Evolutionary conservation across 1,284 basidiomycete genomes (phyloP).

Genomic region (Abortiporus biennis): DNA sequence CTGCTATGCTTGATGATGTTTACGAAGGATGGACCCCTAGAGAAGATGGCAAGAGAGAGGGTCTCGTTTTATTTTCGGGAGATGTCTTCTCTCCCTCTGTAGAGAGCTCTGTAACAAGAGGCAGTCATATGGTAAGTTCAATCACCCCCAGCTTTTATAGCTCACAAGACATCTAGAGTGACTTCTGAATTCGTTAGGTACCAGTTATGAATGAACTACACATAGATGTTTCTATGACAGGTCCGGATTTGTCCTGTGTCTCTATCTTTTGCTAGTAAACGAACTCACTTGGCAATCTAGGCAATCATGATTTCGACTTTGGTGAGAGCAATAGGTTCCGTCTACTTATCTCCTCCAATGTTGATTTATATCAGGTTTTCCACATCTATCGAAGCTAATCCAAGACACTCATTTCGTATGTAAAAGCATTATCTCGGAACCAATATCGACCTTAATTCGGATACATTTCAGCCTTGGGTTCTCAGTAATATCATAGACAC

Average conservation of each 20-base stretch:
- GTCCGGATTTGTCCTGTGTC: slow-evolving; percentile 50
- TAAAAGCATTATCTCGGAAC: background rate
- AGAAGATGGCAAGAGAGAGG: slow-evolving; percentile 53
- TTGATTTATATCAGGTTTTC: slow-evolving; percentile 50
- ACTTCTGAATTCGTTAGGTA: slow-evolving; percentile 45
- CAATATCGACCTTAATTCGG: slow-evolving; percentile 8
- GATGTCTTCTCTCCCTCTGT: slow-evolving; percentile 85
- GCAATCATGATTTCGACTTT: slow-evolving; percentile 86
- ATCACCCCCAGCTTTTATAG: background rate
- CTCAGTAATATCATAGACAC: slow-evolving; percentile 72
- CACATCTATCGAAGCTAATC: slow-evolving; percentile 73
- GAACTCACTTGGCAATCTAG: no score
- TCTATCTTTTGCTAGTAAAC: slow-evolving; percentile 33
- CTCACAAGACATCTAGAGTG: background rate
- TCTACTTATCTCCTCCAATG: background rate
- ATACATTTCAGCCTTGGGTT: slow-evolving; percentile 57
- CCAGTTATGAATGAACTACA: slow-evolving; percentile 69
- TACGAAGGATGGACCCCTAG: slow-evolving; percentile 45
- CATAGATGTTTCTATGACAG: slow-evolving; percentile 59
- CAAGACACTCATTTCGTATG: slow-evolving; percentile 64
- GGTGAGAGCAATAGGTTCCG: slow-evolving; percentile 21
- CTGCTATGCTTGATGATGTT: slow-evolving; percentile 53
- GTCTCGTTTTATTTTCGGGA: slow-evolving; percentile 83
- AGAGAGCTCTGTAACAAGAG: slow-evolving; percentile 84
- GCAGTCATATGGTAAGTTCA: slow-evolving; percentile 79